Percentiles rank a stretch among this genome's conserved stretches.
phyloP scores from a whole-genome alignment of 140 eudicot genomes.

The Anethum foeniculum region DNA sequence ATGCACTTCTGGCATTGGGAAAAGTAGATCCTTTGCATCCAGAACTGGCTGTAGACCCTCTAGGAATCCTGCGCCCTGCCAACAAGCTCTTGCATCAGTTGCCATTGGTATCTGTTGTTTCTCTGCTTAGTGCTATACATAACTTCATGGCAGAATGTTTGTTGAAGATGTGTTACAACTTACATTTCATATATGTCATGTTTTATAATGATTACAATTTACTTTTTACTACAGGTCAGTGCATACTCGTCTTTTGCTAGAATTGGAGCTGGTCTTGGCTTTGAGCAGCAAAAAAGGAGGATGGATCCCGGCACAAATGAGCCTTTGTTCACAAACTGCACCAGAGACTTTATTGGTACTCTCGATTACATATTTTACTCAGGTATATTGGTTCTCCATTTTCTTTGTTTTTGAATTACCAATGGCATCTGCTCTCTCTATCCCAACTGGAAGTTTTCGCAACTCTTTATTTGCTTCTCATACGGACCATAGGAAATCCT shows the following conservation, averaged over 20 bases:
- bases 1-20: constrained; percentile 91
- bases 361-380: constrained; percentile 92
- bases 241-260: constrained; percentile 93
- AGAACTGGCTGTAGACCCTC: constrained; percentile 81
- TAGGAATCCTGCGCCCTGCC: constrained; percentile 70
- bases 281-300: constrained; percentile 75
- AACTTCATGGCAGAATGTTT: not conserved
- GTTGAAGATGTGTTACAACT: not conserved
- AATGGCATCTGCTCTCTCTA: not conserved
- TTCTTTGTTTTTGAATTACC: too few species aligned
- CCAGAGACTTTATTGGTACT: constrained; percentile 88
- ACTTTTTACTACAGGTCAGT: constrained; percentile 49
- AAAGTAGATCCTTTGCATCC: constrained; percentile 89
- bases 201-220: not conserved
- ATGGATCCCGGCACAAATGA: constrained; percentile 86
- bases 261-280: constrained; percentile 53
- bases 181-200: not conserved
- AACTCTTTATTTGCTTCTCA: not conserved
- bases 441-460: not conserved
- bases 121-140: not conserved
- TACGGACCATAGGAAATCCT: not conserved
- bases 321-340: constrained; percentile 82
- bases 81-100: constrained; percentile 66
- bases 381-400: constrained; percentile 26
- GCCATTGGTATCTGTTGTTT: constrained; percentile 55